These are phyloP conservation scores for Cenchrus purpureus DNA, from an alignment of 176 grass and related monocot genomes.

Conservation along the genomic window DNA sequence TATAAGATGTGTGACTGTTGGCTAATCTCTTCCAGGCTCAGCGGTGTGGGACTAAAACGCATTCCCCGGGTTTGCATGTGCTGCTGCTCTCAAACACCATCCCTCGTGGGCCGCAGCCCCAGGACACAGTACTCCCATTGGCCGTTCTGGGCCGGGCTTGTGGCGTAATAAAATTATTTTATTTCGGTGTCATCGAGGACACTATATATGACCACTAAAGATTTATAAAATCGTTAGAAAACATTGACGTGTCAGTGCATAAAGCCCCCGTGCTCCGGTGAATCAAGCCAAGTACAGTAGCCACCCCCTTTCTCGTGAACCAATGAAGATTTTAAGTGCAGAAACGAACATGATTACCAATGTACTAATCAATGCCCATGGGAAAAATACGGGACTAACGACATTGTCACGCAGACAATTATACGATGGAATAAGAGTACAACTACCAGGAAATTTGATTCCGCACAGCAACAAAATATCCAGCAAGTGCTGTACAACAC, in stretches of 20 bases:
- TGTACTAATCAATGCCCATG: too few relatives aligned
- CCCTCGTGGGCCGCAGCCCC: neutral
- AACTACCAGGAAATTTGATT: neutral
- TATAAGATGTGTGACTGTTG: neutral
- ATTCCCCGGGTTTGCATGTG: neutral
- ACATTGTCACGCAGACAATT: too few relatives aligned
- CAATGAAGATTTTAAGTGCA: too few relatives aligned
- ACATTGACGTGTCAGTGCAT: too few relatives aligned
- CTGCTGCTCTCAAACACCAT: neutral
- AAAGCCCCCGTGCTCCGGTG: too few relatives aligned
- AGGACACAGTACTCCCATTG: neutral
- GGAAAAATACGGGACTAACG: too few relatives aligned
- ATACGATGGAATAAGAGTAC: too few relatives aligned
- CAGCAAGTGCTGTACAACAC: neutral
- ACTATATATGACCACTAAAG: neutral
- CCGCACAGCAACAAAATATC: neutral
- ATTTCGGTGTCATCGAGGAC: too few relatives aligned
- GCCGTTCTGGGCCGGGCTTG: neutral
- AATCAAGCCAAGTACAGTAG: too few relatives aligned
- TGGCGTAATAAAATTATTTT: too few relatives aligned
- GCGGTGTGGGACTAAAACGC: neutral
- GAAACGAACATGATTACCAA: too few relatives aligned
- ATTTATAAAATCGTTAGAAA: neutral
- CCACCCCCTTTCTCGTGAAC: too few relatives aligned
- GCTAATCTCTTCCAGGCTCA: neutral